phyloP scores from a whole-genome alignment of 768 basidiomycete genomes.

The Hydnum rufescens region DNA sequence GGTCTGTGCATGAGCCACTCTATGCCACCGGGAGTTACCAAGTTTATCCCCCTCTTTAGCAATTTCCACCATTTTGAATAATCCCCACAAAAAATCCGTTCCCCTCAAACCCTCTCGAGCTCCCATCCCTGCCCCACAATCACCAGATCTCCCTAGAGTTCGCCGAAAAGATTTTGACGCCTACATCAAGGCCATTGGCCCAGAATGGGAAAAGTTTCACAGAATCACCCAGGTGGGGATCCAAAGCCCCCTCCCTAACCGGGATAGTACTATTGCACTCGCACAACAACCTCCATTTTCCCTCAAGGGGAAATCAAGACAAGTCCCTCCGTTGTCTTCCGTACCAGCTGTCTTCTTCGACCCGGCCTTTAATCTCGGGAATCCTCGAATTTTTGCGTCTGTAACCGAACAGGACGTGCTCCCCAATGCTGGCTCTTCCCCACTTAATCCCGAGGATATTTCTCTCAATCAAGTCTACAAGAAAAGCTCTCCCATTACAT shows the following conservation, averaged over 20 bases:
- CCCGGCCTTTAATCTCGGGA: conserved; percentile 55
- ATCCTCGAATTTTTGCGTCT: conserved; percentile 53
- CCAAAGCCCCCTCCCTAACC: too few species aligned
- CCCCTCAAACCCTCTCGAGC: conserved; percentile 74
- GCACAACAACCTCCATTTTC: background rate
- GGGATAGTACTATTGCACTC: background rate
- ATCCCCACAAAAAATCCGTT: conserved; percentile 63
- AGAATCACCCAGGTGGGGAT: too few species aligned
- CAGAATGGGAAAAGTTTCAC: conserved; percentile 68
- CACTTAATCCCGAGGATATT: background rate
- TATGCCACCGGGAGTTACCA: conserved; percentile 5
- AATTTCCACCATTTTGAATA: conserved; percentile 84
- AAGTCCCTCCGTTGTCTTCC: conserved; percentile 49
- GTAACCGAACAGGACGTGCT: conserved; percentile 40
- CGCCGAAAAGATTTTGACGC: conserved; percentile 66
- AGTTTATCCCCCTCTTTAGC: conserved; percentile 27
- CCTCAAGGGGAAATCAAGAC: conserved; percentile 8
- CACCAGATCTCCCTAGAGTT: conserved; percentile 63
- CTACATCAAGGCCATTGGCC: conserved; percentile 48
- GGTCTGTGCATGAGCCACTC: conserved; percentile 27
- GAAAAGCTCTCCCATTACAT: conserved; percentile 84
- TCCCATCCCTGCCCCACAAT: conserved; percentile 44
- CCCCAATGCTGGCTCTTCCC: conserved; percentile 7
- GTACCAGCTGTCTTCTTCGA: conserved; percentile 75
- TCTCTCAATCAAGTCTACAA: conserved; percentile 38